A percentile compares a stretch with the other conserved stretches of the same genome.
Conservation (phyloP, 2,329 filamentous ascomycete species). For the Alternaria sp. region DNA sequence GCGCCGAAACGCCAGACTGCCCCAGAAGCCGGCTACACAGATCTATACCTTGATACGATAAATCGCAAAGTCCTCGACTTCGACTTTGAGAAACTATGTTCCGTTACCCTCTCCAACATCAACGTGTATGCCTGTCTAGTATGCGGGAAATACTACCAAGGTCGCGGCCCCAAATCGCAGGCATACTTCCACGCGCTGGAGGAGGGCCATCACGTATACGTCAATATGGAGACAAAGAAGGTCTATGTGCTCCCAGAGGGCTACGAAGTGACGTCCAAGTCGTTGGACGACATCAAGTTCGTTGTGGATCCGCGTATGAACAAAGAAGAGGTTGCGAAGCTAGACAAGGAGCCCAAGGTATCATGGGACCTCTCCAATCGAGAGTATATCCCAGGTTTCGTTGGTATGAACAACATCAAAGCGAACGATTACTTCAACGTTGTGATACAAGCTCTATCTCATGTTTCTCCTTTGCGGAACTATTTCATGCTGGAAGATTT, state of each 20-base stretch:
- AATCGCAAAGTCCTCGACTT: conserved; percentile 93
- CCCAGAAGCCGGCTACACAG: conserved; percentile 87
- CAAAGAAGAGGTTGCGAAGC: conserved; percentile 77
- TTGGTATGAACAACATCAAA: conserved; percentile 99
- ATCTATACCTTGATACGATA: conserved; percentile 98
- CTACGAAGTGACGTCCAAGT: conserved; percentile 94
- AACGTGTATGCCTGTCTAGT: conserved; percentile 98
- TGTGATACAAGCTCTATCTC: conserved; percentile 87
- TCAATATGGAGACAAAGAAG: conserved; percentile 94
- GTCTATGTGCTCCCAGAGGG: conserved; percentile 94
- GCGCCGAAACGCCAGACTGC: conserved; percentile 74
- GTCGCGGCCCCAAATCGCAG: conserved; percentile 90
- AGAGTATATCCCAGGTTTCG: conserved; percentile 91
- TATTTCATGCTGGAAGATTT: conserved; percentile 91
- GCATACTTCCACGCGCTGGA: conserved; percentile 98
- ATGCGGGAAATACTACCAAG: conserved; percentile 98
- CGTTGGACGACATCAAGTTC: conserved; percentile 97
- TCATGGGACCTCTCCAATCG: conserved; percentile 83
- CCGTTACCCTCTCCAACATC: conserved; percentile 94
- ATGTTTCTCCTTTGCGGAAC: conserved; percentile 89
- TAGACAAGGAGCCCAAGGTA: conserved; percentile 73
- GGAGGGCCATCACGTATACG: conserved; percentile 94
- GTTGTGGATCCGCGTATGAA: conserved; percentile 91
- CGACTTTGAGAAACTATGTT: conserved; percentile 98
- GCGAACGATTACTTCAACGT: conserved; percentile 99